Percentiles rank a stretch among this genome's conserved stretches.
Evolutionary conservation across 1,284 basidiomycete genomes (phyloP).

Genomic region (Boletus subluridellus): DNA sequence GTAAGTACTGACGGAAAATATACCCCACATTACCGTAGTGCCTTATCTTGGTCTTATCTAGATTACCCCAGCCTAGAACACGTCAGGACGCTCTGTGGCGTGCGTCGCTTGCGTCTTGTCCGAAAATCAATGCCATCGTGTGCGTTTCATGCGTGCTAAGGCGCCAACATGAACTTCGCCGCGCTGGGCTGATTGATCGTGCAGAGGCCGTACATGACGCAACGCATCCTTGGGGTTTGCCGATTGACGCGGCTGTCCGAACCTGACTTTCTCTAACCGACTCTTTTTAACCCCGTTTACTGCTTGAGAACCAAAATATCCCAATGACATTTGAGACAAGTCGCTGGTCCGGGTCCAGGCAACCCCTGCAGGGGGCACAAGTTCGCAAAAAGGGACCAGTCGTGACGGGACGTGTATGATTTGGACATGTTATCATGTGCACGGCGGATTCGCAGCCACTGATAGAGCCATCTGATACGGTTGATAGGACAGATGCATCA

Average conservation of each 20-base stretch:
- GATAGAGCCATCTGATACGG: conserved; percentile 31
- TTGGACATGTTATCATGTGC: conserved; percentile 6
- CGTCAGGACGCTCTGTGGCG: conserved; percentile 4
- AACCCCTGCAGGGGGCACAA: not conserved
- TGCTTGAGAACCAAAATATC: not conserved
- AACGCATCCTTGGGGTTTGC: not conserved
- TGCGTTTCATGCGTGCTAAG: not conserved
- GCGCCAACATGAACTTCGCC: conserved; percentile 6
- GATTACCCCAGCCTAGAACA: conserved; percentile 30
- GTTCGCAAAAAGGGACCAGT: not conserved
- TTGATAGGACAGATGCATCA: conserved; percentile 21
- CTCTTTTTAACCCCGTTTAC: not conserved
- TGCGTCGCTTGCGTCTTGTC: conserved; percentile 2
- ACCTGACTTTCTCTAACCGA: not conserved
- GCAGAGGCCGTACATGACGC: not conserved
- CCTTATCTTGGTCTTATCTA: conserved; percentile 28
- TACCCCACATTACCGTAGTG: conserved; percentile 24
- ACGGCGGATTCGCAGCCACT: conserved; percentile 17
- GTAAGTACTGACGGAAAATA: not conserved
- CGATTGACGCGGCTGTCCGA: conserved; percentile 4
- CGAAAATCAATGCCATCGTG: conserved; percentile 8
- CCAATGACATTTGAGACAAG: not conserved
- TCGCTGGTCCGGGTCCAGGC: not conserved
- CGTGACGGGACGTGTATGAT: not conserved
- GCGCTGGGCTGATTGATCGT: not conserved